phyloP scores from a whole-genome alignment of 139 green algal species.

The Eudorina sp. region DNA sequence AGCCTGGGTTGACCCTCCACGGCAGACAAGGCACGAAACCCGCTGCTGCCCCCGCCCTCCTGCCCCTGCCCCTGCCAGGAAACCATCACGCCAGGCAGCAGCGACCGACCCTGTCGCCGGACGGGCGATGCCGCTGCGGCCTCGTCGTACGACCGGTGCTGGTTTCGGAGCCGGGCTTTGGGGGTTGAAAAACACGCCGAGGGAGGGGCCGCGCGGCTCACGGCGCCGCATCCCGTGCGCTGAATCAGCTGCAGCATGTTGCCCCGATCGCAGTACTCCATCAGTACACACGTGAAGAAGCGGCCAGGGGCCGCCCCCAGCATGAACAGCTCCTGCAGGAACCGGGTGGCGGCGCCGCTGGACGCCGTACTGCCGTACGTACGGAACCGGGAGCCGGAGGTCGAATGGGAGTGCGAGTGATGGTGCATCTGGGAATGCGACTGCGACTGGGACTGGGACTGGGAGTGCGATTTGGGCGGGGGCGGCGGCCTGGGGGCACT shows the following conservation, averaged over 20 bases:
- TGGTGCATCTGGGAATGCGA: neutral
- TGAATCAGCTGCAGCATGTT: neutral
- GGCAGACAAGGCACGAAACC: too few species aligned
- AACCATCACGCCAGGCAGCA: too few species aligned
- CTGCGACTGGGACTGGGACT: neutral
- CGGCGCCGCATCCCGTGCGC: neutral
- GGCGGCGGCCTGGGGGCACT: too few species aligned
- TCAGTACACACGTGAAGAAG: neutral
- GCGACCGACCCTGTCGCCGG: too few species aligned
- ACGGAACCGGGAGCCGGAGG: neutral
- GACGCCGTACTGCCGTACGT: too few species aligned
- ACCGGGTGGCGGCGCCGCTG: too few species aligned
- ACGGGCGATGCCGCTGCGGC: too few species aligned
- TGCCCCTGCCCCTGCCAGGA: too few species aligned
- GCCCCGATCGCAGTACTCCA: neutral
- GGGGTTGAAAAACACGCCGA: neutral
- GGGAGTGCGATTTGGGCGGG: neutral
- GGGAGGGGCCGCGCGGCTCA: neutral
- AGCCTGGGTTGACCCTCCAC: too few species aligned
- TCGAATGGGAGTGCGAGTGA: neutral
- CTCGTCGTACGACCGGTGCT: too few species aligned
- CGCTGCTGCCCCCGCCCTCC: too few species aligned
- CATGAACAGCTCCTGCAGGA: neutral
- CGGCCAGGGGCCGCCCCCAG: neutral
- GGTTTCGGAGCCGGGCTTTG: too few species aligned